A percentile compares a stretch with the other conserved stretches of the same genome.
Evolutionary conservation across 2,329 filamentous ascomycete species (phyloP).

Genomic region (Hymenoscyphus salicellus): DNA sequence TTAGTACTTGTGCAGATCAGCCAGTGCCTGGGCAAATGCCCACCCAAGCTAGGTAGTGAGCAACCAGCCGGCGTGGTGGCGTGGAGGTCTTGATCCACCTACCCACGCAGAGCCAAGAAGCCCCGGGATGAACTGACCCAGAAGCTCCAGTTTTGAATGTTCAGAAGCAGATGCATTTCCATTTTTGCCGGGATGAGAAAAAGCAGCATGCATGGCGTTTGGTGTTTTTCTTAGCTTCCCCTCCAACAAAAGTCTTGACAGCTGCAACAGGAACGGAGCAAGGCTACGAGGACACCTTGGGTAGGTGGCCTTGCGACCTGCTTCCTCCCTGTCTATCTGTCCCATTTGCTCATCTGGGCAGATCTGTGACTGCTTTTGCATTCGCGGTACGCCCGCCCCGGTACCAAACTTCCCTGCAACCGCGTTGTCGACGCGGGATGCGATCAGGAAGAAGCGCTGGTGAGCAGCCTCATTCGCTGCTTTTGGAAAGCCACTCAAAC

Average conservation of each 20-base stretch:
- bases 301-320: not conserved
- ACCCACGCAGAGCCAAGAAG: slow-evolving; percentile 10
- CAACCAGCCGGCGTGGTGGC: slow-evolving; percentile 1
- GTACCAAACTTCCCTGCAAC: slow-evolving; percentile 1
- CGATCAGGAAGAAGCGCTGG: slow-evolving; percentile 3
- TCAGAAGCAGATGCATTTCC: not conserved
- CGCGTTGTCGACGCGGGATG: slow-evolving; percentile 17
- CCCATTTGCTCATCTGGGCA: slow-evolving; percentile 9
- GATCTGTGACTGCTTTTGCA: slow-evolving; percentile 16
- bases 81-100: slow-evolving; percentile 10
- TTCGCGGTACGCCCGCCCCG: not conserved
- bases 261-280: not conserved
- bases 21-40: not conserved
- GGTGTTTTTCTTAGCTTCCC: no score
- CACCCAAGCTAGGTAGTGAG: not conserved
- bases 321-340: not conserved
- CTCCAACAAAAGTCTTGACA: no score
- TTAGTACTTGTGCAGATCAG: slow-evolving; percentile 14
- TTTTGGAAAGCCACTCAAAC: not conserved
- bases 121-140: not conserved
- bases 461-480: slow-evolving; percentile 15
- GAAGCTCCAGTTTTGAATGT: not conserved
- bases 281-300: not conserved
- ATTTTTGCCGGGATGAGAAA: not conserved
- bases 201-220: not conserved